phyloP scores from a whole-genome alignment of 2,329 filamentous ascomycete genomes.

The Sclerotinia glacialis region DNA sequence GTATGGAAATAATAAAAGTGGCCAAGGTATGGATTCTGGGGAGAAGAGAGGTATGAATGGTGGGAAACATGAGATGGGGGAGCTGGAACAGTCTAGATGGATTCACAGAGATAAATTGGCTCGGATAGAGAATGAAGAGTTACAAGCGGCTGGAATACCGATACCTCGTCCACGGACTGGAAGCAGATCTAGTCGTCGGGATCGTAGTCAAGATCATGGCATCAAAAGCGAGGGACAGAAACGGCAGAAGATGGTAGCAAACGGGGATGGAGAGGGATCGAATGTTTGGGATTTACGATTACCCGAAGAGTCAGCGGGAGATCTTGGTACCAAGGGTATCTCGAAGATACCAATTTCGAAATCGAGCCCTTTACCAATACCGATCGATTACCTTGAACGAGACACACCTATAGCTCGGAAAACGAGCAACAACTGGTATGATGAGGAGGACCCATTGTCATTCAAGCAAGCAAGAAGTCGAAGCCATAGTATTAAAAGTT shows the following conservation, averaged over 20 bases:
- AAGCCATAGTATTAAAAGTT: slow-evolving; percentile 61
- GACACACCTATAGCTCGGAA: slow-evolving; percentile 66
- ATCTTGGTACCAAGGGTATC: slow-evolving; percentile 56
- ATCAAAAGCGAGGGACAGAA: slow-evolving; percentile 43
- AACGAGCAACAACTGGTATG: slow-evolving; percentile 50
- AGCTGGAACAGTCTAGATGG: slow-evolving; percentile 69
- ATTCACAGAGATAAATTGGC: slow-evolving; percentile 83
- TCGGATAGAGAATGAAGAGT: slow-evolving; percentile 74
- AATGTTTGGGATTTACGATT: slow-evolving; percentile 69
- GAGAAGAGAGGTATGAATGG: slow-evolving; percentile 30
- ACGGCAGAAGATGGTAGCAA: slow-evolving; percentile 40
- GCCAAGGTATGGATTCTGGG: slow-evolving; percentile 34
- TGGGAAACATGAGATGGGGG: slow-evolving; percentile 39
- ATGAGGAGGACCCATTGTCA: slow-evolving; percentile 58
- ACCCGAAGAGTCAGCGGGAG: slow-evolving; percentile 72
- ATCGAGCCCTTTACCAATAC: slow-evolving; percentile 72
- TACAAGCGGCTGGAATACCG: slow-evolving; percentile 73
- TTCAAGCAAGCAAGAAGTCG: slow-evolving; percentile 64
- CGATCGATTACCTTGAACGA: slow-evolving; percentile 68
- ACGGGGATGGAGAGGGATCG: slow-evolving; percentile 45
- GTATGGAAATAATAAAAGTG: slow-evolving; percentile 39
- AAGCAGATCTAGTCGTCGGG: slow-evolving; percentile 47
- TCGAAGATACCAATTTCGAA: slow-evolving; percentile 88
- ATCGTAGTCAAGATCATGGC: slow-evolving; percentile 40
- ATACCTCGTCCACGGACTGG: slow-evolving; percentile 53